phyloP scores from a whole-genome alignment of 345 rosid species.

The Luvunga scandens region DNA sequence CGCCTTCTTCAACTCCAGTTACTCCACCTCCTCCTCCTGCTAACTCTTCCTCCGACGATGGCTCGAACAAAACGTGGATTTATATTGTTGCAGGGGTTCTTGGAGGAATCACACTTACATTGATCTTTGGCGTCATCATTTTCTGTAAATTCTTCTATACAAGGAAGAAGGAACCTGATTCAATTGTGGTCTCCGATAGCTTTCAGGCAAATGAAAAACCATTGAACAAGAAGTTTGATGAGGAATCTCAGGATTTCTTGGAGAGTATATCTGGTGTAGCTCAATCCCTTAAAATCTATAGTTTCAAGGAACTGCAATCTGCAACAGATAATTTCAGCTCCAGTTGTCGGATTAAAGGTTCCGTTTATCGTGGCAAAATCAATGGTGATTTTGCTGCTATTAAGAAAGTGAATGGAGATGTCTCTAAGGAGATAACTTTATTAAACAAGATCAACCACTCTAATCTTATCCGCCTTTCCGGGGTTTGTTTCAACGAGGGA shows the following conservation, averaged over 20 bases:
- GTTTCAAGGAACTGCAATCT: constrained; percentile 48
- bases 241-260: constrained; percentile 39
- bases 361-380: constrained; percentile 59
- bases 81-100: constrained; percentile 45
- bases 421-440: constrained; percentile 57
- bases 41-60: constrained; percentile 11
- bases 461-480: constrained; percentile 69
- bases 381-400: constrained; percentile 73
- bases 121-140: constrained; percentile 22
- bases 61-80: constrained; percentile 53
- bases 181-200: constrained; percentile 20
- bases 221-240: constrained; percentile 30
- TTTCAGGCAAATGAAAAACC: constrained; percentile 38
- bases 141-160: constrained; percentile 30
- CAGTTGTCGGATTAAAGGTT: constrained; percentile 45
- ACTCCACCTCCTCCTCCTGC: constrained; percentile 12
- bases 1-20: constrained; percentile 24
- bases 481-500: constrained; percentile 62
- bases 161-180: constrained; percentile 27
- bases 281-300: constrained; percentile 58
- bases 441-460: constrained; percentile 65
- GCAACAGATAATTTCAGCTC: constrained; percentile 71
- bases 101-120: constrained; percentile 38
- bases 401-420: constrained; percentile 70
- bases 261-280: constrained; percentile 47